Evolutionary conservation across 805 yeast species (phyloP).

Genomic region (Sugiyamaella qingdaonensis): DNA sequence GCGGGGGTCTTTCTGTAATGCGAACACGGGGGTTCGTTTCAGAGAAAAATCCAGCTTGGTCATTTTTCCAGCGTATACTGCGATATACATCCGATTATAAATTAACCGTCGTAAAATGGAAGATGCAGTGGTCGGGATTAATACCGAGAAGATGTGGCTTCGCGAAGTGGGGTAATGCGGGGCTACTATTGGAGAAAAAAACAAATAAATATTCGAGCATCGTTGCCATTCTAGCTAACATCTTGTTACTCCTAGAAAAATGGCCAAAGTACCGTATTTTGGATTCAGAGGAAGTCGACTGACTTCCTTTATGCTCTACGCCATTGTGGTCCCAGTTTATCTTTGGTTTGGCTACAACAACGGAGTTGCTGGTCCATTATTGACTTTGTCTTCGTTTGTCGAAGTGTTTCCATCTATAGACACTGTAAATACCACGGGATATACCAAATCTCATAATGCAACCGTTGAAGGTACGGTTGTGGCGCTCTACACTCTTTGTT

Average conservation of each 20-base stretch:
- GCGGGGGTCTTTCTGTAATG: constrained; percentile 3
- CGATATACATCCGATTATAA: background rate
- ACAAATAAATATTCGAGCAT: background rate
- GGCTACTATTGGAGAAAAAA: background rate
- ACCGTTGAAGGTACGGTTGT: constrained; percentile 27
- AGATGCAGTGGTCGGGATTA: background rate
- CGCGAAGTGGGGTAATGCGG: background rate
- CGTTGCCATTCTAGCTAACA: too few relatives aligned
- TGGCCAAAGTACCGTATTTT: constrained; percentile 5
- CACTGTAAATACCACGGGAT: constrained; percentile 9
- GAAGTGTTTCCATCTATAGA: constrained; percentile 25
- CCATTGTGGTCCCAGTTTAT: constrained; percentile 52
- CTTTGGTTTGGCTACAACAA: constrained; percentile 65
- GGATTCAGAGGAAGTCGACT: constrained; percentile 14
- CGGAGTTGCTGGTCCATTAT: constrained; percentile 52
- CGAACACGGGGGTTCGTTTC: constrained; percentile 5
- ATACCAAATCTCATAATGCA: background rate
- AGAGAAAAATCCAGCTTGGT: background rate
- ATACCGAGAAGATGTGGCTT: constrained; percentile 1
- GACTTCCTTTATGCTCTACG: constrained; percentile 7
- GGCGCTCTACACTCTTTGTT: constrained; percentile 54
- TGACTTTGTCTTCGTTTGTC: constrained; percentile 22
- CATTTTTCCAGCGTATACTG: background rate
- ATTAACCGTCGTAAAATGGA: background rate
- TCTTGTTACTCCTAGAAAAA: background rate